Evolutionary conservation across 2,329 filamentous ascomycete genomes (phyloP), one percentile per base, ranked within the genome.

Genomic region (Alternaria arbusti): DNA sequence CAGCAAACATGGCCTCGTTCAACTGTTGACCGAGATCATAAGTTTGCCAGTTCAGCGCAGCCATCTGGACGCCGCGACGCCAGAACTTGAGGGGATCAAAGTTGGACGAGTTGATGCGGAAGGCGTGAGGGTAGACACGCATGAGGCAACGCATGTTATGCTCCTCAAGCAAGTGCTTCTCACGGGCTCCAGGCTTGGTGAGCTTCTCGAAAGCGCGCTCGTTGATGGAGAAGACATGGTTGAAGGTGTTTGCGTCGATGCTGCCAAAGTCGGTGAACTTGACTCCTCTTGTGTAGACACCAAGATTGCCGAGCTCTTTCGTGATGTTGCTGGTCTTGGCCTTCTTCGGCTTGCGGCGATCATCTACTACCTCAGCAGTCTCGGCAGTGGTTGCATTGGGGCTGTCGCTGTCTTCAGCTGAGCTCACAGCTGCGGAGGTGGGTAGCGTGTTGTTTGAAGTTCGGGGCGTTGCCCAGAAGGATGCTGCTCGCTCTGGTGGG

Each of bases 1-100:
- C 92, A 50, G 94, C 91, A 77, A 97, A 99, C 96, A 99, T 98
- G 74, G 96, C 96, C 70, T 96, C 92, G 78, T 98, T 98, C 79
- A 98, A 87, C 77, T 98, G 95, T 88, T 97, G 96, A 49, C 94
- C 93, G 17, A 96, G 86, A 76, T 98, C 96, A 75, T 96, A 97
- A 0, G 94, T 98, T 81, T 99, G 96, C 95, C 96, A 98, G 81
- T 99, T 99, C 66, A 98, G 85, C 0, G 96, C 96, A 13, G 92
- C 94, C 95, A 99, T 98, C 81, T 99, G 96, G 17, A 97, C 96
- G 30, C 96, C 96, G 46, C 93, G 90, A 55, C 95, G 90, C 96
- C 96, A 99, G 78, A 96, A 97, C 66, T 91, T 90, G 67, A 97
- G 87, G 1, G 96, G 96, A 74, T 97, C 94, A 75, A 97, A 98